Evolutionary conservation across 768 basidiomycete genomes (phyloP).

Genomic region (Coprinopsis sp.): DNA sequence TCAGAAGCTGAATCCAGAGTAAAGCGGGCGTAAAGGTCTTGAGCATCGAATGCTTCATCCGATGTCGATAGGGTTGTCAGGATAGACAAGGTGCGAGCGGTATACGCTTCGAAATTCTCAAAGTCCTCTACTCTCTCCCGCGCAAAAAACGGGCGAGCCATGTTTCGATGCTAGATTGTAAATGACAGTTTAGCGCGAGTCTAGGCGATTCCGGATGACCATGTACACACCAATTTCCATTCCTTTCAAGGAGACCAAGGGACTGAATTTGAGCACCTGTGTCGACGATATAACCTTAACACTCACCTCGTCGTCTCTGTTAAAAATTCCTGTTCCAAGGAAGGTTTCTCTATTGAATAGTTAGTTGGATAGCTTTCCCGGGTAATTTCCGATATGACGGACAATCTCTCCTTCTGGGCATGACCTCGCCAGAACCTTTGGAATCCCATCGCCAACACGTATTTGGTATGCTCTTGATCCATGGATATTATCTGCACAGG

Average conservation of each 20-base stretch:
- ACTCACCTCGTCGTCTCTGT: constrained; percentile 65
- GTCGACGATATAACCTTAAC: not conserved
- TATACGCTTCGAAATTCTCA: constrained; percentile 58
- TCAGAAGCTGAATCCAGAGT: constrained; percentile 70
- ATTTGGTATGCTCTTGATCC: constrained; percentile 68
- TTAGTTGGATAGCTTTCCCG: not conserved
- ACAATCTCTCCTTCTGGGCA: constrained; percentile 64
- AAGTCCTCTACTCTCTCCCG: constrained; percentile 70
- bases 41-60: constrained; percentile 50
- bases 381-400: constrained; percentile 19
- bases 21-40: constrained; percentile 66
- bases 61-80: constrained; percentile 37
- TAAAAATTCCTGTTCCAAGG: constrained; percentile 75
- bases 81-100: constrained; percentile 42
- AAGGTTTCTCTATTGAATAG: constrained; percentile 45
- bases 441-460: constrained; percentile 62
- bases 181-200: constrained; percentile 1
- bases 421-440: constrained; percentile 63
- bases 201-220: not conserved
- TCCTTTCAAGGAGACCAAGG: constrained; percentile 25
- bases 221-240: constrained; percentile 57
- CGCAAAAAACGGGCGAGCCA: constrained; percentile 70
- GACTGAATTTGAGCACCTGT: not conserved
- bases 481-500: constrained; percentile 59
- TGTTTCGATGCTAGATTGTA: constrained; percentile 50